These are phyloP conservation scores for Anthracocystis walkeri DNA, from an alignment of 1,284 basidiomycete species.

Conservation along the genomic window DNA sequence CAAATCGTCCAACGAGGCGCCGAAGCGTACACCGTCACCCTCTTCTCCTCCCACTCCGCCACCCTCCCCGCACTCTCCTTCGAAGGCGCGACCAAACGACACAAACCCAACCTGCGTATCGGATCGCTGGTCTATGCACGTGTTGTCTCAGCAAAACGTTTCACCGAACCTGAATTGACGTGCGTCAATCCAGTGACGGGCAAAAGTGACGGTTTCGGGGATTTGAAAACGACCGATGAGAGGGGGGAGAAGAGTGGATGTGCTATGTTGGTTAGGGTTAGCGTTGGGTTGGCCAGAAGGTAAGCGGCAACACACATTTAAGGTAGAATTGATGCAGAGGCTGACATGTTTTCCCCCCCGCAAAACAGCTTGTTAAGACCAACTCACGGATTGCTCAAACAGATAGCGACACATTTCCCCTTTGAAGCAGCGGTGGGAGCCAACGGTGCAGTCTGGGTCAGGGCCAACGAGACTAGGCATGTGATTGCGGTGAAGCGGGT, in stretches of 20 bases:
- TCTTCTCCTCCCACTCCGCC: slow-evolving; percentile 56
- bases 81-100: slow-evolving; percentile 67
- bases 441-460: slow-evolving; percentile 65
- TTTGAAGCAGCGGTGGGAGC: slow-evolving; percentile 66
- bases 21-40: slow-evolving; percentile 62
- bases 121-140: slow-evolving; percentile 65
- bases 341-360: not conserved
- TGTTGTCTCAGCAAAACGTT: slow-evolving; percentile 52
- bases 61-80: slow-evolving; percentile 65
- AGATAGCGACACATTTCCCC: slow-evolving; percentile 58
- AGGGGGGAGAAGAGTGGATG: slow-evolving; percentile 30
- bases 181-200: slow-evolving; percentile 63
- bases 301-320: slow-evolving; percentile 17
- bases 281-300: slow-evolving; percentile 46
- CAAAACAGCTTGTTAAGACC: slow-evolving; percentile 41
- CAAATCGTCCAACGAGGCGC: slow-evolving; percentile 62
- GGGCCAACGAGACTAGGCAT: slow-evolving; percentile 47
- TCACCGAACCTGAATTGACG: slow-evolving; percentile 65
- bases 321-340: not conserved
- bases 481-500: slow-evolving; percentile 58
- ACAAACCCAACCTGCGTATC: slow-evolving; percentile 65
- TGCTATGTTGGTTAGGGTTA: slow-evolving; percentile 46
- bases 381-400: slow-evolving; percentile 46
- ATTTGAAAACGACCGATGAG: slow-evolving; percentile 56
- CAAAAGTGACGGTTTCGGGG: slow-evolving; percentile 64